Evolutionary conservation across 2,329 filamentous ascomycete species (phyloP).

Genomic region (Penicillium hordei): DNA sequence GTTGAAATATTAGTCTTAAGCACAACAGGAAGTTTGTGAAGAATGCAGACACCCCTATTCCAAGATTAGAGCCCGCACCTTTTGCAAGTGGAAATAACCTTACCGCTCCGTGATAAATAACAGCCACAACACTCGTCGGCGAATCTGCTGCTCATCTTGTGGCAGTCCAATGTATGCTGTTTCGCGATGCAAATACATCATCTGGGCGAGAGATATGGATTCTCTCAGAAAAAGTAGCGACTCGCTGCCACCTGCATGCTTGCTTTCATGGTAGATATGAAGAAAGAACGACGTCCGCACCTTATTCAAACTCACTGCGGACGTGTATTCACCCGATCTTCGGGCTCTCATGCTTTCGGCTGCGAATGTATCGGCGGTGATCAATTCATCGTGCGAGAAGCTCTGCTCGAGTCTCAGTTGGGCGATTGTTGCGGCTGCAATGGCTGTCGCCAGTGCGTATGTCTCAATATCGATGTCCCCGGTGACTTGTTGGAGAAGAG

Average conservation of each 20-base stretch:
- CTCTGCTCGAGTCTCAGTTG: not conserved
- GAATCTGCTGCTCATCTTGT: not conserved
- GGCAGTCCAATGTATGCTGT: not conserved
- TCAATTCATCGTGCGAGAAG: not conserved
- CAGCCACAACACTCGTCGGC: not conserved
- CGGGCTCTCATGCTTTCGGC: not conserved
- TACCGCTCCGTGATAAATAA: not conserved
- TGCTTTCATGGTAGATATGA: not conserved
- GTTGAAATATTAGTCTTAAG: not conserved
- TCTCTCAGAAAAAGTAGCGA: not conserved
- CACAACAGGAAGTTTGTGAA: not conserved
- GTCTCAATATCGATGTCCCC: not conserved
- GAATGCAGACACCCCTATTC: not conserved
- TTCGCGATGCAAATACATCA: not conserved
- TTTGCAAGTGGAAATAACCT: not conserved
- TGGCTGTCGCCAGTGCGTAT: not conserved
- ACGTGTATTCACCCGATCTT: not conserved
- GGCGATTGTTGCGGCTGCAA: not conserved
- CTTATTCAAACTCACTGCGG: not conserved
- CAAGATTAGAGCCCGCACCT: not conserved
- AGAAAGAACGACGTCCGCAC: not conserved
- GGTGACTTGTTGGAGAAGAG: not conserved
- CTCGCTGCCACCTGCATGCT: not conserved
- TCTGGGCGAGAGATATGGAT: not conserved
- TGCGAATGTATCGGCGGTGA: not conserved